A percentile compares a stretch with the other conserved stretches of the same genome.
Conservation (phyloP, 306 rosid genomes). For the Canavalia ensiformis region DNA sequence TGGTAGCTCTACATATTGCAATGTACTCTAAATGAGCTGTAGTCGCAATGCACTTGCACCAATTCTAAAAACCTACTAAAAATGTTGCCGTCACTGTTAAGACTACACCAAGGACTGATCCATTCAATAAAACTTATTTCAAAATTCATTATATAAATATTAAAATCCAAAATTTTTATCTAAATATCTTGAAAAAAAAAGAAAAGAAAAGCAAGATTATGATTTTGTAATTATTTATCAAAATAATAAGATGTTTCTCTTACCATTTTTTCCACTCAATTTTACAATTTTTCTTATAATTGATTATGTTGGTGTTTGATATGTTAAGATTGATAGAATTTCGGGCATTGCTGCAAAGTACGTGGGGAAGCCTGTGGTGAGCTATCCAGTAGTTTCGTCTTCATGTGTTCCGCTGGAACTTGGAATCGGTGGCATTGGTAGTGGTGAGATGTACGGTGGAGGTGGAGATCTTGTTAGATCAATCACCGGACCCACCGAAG, state of each 20-base stretch:
- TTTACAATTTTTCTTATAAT: no score
- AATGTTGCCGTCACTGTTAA: no score
- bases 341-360: constrained; percentile 95
- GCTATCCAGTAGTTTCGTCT: constrained; percentile 79
- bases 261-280: no score
- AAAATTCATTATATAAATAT: no score
- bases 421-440: constrained; percentile 70
- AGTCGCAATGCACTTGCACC: no score
- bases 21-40: no score
- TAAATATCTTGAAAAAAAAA: not conserved
- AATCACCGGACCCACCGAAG: constrained; percentile 73
- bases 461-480: constrained; percentile 83
- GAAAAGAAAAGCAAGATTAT: not conserved
- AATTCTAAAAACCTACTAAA: no score
- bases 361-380: constrained; percentile 88
- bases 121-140: no score
- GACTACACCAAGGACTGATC: no score
- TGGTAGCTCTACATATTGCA: no score
- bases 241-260: no score
- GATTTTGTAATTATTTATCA: not conserved
- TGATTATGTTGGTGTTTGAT: not conserved
- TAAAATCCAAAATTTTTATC: not conserved
- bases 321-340: constrained; percentile 81
- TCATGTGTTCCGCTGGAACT: constrained; percentile 71
- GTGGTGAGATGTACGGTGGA: constrained; percentile 78